Evolutionary conservation across 2,329 filamentous ascomycete genomes (phyloP).

Genomic region (Talaromyces rugulosus): DNA sequence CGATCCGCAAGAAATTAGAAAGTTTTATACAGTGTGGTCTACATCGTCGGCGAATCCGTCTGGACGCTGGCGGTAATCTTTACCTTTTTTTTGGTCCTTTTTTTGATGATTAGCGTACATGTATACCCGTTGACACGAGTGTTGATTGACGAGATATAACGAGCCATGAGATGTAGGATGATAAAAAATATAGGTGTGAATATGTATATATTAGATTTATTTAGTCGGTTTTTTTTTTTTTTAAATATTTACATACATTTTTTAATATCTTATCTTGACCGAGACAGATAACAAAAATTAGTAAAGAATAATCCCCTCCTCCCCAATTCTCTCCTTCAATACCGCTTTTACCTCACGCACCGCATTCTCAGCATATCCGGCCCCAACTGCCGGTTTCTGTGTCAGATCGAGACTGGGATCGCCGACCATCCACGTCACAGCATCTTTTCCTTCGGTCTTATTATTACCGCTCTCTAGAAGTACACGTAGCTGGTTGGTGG

Average conservation of each 20-base stretch:
- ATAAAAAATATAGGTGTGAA: neutral
- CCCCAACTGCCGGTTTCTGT: too few species aligned
- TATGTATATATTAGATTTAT: neutral
- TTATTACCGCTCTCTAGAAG: too few species aligned
- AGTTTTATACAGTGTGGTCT: constrained; percentile 12
- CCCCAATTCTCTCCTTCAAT: too few species aligned
- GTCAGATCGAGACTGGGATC: too few species aligned
- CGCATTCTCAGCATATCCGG: too few species aligned
- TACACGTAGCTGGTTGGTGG: too few species aligned
- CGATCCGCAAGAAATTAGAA: constrained; percentile 13
- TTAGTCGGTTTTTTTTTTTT: neutral
- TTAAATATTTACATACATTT: neutral
- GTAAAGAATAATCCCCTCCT: neutral
- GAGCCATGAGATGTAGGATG: neutral
- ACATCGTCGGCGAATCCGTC: constrained; percentile 11
- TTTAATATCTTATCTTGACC: too few species aligned
- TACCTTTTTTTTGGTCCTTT: neutral
- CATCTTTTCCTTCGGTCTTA: too few species aligned
- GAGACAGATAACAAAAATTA: too few species aligned
- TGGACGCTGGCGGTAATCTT: constrained; percentile 11
- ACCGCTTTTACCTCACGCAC: too few species aligned
- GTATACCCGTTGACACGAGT: neutral
- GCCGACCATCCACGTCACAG: too few species aligned
- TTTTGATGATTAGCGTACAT: neutral
- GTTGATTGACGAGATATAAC: neutral